Conservation (phyloP, 2,329 filamentous ascomycete species). For the Coleophoma eucalyptorum region DNA sequence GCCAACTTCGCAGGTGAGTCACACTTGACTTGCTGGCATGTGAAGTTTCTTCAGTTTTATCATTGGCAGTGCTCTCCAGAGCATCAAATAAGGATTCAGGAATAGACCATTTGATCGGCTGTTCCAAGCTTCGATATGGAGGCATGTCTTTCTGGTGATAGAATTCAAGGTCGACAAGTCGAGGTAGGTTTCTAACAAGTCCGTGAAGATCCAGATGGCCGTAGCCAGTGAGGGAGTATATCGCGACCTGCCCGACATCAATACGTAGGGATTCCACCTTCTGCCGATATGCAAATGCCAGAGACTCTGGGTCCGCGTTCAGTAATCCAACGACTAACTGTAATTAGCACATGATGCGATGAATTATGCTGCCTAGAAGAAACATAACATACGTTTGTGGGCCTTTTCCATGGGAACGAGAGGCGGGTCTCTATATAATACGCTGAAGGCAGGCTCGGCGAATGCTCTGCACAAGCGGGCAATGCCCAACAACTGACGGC, state of each 20-base stretch:
- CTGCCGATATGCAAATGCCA: slow-evolving; percentile 25
- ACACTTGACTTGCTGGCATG: slow-evolving; percentile 23
- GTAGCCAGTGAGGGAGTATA: slow-evolving; percentile 47
- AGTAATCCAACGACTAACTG: slow-evolving; percentile 44
- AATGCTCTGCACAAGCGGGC: slow-evolving; percentile 62
- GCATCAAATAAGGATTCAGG: slow-evolving; percentile 60
- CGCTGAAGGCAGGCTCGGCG: slow-evolving; percentile 68
- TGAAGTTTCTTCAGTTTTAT: slow-evolving; percentile 9
- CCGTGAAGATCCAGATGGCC: slow-evolving; percentile 51
- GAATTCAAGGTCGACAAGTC: slow-evolving; percentile 66
- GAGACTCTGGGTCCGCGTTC: slow-evolving; percentile 27
- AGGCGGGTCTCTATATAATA: slow-evolving; percentile 67
- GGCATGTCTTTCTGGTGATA: slow-evolving; percentile 66
- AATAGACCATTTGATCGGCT: slow-evolving; percentile 66
- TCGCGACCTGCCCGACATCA: slow-evolving; percentile 39
- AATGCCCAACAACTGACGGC: slow-evolving; percentile 61
- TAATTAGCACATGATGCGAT: neutral
- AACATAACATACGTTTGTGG: slow-evolving; percentile 30
- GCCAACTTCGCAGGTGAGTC: slow-evolving; percentile 47
- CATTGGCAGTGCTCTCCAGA: slow-evolving; percentile 50
- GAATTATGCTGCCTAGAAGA: neutral
- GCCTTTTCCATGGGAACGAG: slow-evolving; percentile 49
- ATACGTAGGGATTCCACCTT: slow-evolving; percentile 26
- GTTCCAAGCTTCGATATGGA: slow-evolving; percentile 57
- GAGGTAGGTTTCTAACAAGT: slow-evolving; percentile 61